phyloP scores from a whole-genome alignment of 192 early-diverging fungal genomes.

The Oehlia diaphana region DNA sequence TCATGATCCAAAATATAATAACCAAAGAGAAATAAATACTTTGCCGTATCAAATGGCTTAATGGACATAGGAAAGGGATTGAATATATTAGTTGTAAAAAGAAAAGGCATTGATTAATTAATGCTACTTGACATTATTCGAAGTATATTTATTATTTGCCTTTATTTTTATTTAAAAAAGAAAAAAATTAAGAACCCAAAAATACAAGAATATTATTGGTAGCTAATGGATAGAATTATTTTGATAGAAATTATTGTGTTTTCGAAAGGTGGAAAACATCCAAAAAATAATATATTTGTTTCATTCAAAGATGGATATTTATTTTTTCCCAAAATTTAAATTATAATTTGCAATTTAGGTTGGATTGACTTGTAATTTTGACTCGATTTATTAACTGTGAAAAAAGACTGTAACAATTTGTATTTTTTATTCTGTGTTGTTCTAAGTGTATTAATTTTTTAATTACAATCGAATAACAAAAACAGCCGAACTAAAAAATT shows the following conservation, averaged over 20 bases:
- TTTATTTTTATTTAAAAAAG: neutral
- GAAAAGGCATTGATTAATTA: neutral
- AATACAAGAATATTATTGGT: neutral
- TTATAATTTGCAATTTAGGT: neutral
- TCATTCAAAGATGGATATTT: neutral
- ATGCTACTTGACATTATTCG: neutral
- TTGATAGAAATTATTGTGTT: neutral
- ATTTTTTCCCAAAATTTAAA: neutral
- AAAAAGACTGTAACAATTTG: neutral
- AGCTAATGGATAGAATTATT: neutral
- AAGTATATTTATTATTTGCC: neutral
- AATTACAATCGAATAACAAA: neutral
- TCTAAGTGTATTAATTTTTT: neutral
- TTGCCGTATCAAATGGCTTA: conserved; percentile 3
- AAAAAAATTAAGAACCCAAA: neutral
- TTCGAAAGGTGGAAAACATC: neutral
- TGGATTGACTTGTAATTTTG: neutral
- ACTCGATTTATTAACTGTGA: neutral
- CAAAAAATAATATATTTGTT: too few relatives aligned
- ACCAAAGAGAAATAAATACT: conserved; percentile 10
- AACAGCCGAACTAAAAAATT: neutral
- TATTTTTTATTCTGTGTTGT: neutral
- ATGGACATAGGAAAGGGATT: neutral
- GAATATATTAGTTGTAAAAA: conserved; percentile 1
- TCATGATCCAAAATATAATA: conserved; percentile 4